A percentile compares a stretch with the other conserved stretches of the same genome.
Evolutionary conservation across 148 eudicot genomes (phyloP).

Genomic region (Selenicereus undatus): DNA sequence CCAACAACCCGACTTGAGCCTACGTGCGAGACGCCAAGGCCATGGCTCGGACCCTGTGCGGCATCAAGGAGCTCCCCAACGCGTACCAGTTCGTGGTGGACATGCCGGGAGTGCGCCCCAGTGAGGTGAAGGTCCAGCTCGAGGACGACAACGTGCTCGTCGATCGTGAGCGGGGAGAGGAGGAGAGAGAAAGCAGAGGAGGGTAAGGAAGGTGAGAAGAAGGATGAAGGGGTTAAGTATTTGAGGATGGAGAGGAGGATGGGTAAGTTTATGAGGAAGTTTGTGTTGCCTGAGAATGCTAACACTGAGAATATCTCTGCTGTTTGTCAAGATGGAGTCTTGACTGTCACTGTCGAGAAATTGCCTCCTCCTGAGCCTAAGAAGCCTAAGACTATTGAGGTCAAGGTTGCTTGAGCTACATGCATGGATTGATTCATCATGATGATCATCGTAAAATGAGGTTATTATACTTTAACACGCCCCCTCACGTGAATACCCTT

Average conservation of each 20-base stretch:
- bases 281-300: constrained; percentile 56
- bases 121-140: constrained; percentile 49
- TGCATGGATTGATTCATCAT: background rate
- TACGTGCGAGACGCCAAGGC: constrained; percentile 57
- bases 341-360: constrained; percentile 41
- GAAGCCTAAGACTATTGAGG: constrained; percentile 55
- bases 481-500: too few species aligned
- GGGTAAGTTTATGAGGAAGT: constrained; percentile 71
- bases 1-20: constrained; percentile 25
- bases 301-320: constrained; percentile 40
- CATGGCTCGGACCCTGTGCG: constrained; percentile 55
- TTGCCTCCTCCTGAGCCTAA: constrained; percentile 60
- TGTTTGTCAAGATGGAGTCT: constrained; percentile 55
- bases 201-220: constrained; percentile 40
- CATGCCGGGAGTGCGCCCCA: constrained; percentile 56
- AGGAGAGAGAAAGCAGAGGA: constrained; percentile 47
- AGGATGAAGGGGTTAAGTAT: constrained; percentile 47
- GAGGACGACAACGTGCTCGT: constrained; percentile 55
- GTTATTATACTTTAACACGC: too few species aligned
- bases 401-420: constrained; percentile 31
- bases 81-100: constrained; percentile 50
- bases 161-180: constrained; percentile 53
- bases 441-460: background rate
- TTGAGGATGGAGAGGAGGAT: constrained; percentile 61
- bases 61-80: constrained; percentile 47